phyloP scores from a whole-genome alignment of 257 asterid species.

The Linderniella brevidens region DNA sequence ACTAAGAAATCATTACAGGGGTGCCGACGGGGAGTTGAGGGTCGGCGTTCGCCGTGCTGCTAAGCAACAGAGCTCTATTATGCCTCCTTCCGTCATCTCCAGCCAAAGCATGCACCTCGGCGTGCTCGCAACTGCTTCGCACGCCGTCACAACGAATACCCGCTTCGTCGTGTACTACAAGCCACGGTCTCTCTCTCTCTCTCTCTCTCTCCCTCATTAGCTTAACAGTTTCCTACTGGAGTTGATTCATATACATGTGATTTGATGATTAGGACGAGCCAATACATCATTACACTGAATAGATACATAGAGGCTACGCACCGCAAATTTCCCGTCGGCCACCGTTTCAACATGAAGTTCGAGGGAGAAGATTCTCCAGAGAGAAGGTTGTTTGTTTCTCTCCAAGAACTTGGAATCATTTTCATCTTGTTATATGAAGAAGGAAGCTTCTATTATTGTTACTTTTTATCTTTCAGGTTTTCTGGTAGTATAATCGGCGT shows the following conservation, averaged over 20 bases:
- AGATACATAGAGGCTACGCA: constrained; percentile 48
- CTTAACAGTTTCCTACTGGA: background rate
- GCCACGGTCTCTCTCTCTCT: constrained; percentile 37
- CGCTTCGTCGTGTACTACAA: constrained; percentile 55
- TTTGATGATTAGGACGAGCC: constrained; percentile 44
- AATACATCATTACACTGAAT: constrained; percentile 55
- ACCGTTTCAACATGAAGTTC: constrained; percentile 76
- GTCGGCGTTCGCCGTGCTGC: constrained; percentile 69
- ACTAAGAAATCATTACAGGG: constrained; percentile 28
- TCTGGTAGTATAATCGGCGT: constrained; percentile 71
- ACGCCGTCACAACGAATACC: constrained; percentile 54
- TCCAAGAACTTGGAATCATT: no score
- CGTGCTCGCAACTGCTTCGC: constrained; percentile 78
- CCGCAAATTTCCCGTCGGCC: constrained; percentile 42
- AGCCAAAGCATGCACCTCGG: constrained; percentile 93
- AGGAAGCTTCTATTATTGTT: constrained; percentile 1
- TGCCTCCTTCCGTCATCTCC: constrained; percentile 66
- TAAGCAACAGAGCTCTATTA: constrained; percentile 45
- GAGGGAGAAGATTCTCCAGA: constrained; percentile 87
- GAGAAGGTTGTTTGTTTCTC: constrained; percentile 23
- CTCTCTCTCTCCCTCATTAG: background rate
- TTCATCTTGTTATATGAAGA: no score
- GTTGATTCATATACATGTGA: constrained; percentile 3
- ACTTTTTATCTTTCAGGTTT: constrained; percentile 28
- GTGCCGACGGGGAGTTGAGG: constrained; percentile 45